Conservation (phyloP, 2,329 filamentous ascomycete genomes). For the Septoria petroselini region DNA sequence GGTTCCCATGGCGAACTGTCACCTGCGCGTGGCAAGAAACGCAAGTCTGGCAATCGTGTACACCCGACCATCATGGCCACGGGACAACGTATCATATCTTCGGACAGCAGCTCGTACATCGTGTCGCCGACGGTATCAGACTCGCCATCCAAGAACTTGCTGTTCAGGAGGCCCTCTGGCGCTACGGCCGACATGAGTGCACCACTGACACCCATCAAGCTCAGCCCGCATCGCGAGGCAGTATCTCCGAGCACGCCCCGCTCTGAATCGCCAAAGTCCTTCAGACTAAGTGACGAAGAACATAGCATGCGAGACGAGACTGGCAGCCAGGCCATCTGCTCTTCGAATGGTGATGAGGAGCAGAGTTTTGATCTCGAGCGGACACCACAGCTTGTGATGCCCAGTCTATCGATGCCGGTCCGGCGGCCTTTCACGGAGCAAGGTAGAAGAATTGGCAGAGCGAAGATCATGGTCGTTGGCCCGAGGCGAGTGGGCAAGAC, state of each 20-base stretch:
- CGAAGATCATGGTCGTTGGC: conserved; percentile 87
- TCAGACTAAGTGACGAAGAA: conserved; percentile 58
- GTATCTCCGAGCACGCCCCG: conserved; percentile 58
- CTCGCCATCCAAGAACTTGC: conserved; percentile 25
- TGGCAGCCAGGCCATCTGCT: conserved; percentile 54
- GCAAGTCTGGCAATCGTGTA: conserved; percentile 37
- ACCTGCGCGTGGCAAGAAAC: conserved; percentile 26
- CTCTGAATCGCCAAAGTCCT: conserved; percentile 57
- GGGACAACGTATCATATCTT: conserved; percentile 37
- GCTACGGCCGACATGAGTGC: conserved; percentile 37
- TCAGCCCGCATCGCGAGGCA: conserved; percentile 49
- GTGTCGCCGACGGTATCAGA: conserved; percentile 27
- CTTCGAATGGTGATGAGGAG: conserved; percentile 56
- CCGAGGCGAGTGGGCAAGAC: conserved; percentile 80
- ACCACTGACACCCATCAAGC: conserved; percentile 48
- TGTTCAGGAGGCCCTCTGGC: conserved; percentile 29
- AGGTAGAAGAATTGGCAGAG: conserved; percentile 76
- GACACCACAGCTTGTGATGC: conserved; percentile 89
- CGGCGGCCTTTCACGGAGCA: conserved; percentile 85
- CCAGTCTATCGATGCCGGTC: conserved; percentile 85
- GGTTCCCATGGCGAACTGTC: conserved; percentile 23
- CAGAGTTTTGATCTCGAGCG: conserved; percentile 38
- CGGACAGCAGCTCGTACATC: conserved; percentile 31
- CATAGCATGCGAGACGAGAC: conserved; percentile 52
- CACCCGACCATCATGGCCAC: conserved; percentile 38